Percentiles rank a stretch among this genome's conserved stretches.
Conservation (phyloP, 768 basidiomycete species). For the Clitopilus passeckerianus region DNA sequence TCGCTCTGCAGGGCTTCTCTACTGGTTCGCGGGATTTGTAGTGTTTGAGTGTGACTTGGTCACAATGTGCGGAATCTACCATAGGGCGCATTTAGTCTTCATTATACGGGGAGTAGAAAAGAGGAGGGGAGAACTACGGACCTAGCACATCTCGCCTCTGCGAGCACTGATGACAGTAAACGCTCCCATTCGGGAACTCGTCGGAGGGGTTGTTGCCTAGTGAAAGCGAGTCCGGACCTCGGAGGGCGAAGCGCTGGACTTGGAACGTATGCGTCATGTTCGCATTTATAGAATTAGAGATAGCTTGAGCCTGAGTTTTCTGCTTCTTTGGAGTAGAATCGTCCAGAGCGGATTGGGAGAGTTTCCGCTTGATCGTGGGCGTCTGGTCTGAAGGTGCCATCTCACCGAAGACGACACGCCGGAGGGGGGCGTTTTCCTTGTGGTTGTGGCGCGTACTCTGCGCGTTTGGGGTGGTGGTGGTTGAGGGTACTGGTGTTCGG, state of each 20-base stretch:
- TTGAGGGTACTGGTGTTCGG: background rate
- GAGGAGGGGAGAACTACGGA: slow-evolving; percentile 16
- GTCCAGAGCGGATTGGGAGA: slow-evolving; percentile 21
- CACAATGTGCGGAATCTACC: slow-evolving; percentile 26
- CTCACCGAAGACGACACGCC: slow-evolving; percentile 14
- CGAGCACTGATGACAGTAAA: slow-evolving; percentile 72
- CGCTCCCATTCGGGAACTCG: slow-evolving; percentile 34
- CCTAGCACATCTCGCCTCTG: slow-evolving; percentile 52
- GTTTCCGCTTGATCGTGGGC: slow-evolving; percentile 43
- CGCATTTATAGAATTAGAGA: no score
- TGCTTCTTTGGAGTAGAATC: slow-evolving; percentile 25
- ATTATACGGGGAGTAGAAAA: background rate
- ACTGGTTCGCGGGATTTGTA: slow-evolving; percentile 8
- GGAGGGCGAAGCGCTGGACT: slow-evolving; percentile 10
- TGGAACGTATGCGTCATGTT: slow-evolving; percentile 9
- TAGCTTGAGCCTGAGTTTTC: slow-evolving; percentile 16
- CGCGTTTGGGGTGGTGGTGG: slow-evolving; percentile 10
- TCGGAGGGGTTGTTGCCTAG: slow-evolving; percentile 16
- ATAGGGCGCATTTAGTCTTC: background rate
- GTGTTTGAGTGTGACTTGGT: background rate
- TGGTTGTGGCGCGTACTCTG: no score
- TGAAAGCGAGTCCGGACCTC: slow-evolving; percentile 7
- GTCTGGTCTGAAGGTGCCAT: slow-evolving; percentile 14
- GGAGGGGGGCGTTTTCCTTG: slow-evolving; percentile 44
- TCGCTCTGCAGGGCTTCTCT: slow-evolving; percentile 44